Conservation (phyloP, 129 eudicot genomes). For the Dittrichia graveolens region DNA sequence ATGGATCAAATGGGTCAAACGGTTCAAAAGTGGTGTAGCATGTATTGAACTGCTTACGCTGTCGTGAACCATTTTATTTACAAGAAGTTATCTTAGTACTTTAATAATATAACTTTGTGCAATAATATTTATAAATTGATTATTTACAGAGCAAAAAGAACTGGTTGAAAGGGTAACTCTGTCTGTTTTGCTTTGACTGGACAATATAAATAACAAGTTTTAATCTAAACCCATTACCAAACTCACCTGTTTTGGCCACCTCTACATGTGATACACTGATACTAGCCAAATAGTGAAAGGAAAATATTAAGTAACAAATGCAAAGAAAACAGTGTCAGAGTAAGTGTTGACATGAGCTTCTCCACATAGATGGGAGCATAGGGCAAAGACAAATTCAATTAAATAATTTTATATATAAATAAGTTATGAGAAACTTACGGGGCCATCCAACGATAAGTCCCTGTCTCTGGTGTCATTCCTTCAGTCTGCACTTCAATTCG, state of each 20-base stretch:
- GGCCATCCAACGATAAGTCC: conserved; percentile 99
- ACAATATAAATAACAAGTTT: not conserved
- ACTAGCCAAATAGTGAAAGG: not conserved
- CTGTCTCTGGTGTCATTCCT: conserved; percentile 99
- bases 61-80: not conserved
- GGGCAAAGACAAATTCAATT: not conserved
- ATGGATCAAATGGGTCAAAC: not conserved
- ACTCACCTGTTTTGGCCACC: not conserved
- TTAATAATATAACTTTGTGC: not conserved
- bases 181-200: not conserved
- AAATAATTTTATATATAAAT: not conserved
- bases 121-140: not conserved
- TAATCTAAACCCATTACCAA: not conserved
- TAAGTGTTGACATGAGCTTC: not conserved
- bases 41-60: not conserved
- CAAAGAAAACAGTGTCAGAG: not conserved
- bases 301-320: not conserved
- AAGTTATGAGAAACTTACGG: conserved; percentile 62
- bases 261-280: not conserved
- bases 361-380: no score
- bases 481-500: conserved; percentile 98
- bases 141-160: not conserved
- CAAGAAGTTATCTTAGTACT: not conserved
- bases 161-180: not conserved
- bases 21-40: not conserved